Base-by-base conservation (phyloP, 495 filamentous ascomycete genomes). In the Neurospora sp. region DNA sequence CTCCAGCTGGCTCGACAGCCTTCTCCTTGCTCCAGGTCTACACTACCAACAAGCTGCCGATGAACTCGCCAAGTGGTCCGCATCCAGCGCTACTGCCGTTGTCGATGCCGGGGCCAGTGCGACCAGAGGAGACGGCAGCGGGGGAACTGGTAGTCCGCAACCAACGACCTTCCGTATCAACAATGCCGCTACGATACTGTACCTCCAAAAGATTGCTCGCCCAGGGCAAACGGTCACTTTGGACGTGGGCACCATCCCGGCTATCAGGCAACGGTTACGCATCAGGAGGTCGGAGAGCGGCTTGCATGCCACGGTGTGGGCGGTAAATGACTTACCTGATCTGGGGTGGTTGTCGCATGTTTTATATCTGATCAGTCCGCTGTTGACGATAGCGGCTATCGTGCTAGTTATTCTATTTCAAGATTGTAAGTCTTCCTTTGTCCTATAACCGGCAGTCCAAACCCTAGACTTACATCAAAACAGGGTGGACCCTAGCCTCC, bases 1-100 rank as follows among this genome's bases (percentile, higher is more conserved):
- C 3, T 81, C 86, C 0, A 81, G 81, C 6, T 84, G 84, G 76
- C 77, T 88, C 0, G 89, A 91, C 77, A 78, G 78, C 22, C 78
- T 91, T 6, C 76, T 89, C 35, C 82, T 91, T 0, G 87, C 85
- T 18, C 89, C 89, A 0, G 88, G 88, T 3, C 75, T 90, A 59
- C 89, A 91, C 80, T 84, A 84, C 69, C 88, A 90, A 74, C 89
- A 90, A 74, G 77, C 82, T 5, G 88, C 87, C n/a, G 85, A 85
- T 16, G 80, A 81, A 37, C 76, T 89, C 44, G 74, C 71, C 35
- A 76, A 76, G 9, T 59, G 76, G 40, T 69, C 75, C 22, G 53
- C 1, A 71, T 76, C 35, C 77, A 77, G 69, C 66, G 73, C 74
- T 9, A 31, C 68, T 3, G 73, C 71, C 42, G 71, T 79, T 44